phyloP scores from a whole-genome alignment of 2,329 filamentous ascomycete species.

The Fusarium nanum region DNA sequence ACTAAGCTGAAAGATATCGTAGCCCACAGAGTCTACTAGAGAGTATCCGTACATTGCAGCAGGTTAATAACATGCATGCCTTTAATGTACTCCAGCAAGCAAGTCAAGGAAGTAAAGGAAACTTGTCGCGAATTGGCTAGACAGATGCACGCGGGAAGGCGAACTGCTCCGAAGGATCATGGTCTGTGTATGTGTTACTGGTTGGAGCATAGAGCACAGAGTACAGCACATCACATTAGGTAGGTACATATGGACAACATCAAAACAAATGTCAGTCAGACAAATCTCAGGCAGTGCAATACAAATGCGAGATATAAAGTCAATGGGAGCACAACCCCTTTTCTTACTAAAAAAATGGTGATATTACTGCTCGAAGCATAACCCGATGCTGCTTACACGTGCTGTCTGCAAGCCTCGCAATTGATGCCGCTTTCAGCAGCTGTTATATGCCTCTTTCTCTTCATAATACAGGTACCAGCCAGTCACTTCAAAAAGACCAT shows the following conservation, averaged over 20 bases:
- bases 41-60: neutral
- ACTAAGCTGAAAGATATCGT: conserved; percentile 42
- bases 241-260: conserved; percentile 1
- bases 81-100: neutral
- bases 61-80: neutral
- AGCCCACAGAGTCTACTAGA: neutral
- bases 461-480: conserved; percentile 1
- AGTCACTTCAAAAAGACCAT: neutral
- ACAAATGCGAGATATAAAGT: conserved; percentile 45
- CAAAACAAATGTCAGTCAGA: conserved; percentile 29
- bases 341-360: conserved; percentile 4
- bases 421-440: conserved; percentile 30
- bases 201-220: neutral
- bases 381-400: neutral
- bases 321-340: conserved; percentile 37
- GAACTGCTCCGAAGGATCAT: conserved; percentile 21
- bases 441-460: neutral
- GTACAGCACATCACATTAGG: conserved; percentile 3
- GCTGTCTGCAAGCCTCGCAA: conserved; percentile 20
- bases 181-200: conserved; percentile 2
- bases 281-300: conserved; percentile 46
- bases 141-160: conserved; percentile 22
- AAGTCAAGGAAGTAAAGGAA: conserved; percentile 12
- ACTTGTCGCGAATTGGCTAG: conserved; percentile 27
- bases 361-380: neutral